Conservation (phyloP, 441 rosid species). For the Monsonia emarginata region DNA sequence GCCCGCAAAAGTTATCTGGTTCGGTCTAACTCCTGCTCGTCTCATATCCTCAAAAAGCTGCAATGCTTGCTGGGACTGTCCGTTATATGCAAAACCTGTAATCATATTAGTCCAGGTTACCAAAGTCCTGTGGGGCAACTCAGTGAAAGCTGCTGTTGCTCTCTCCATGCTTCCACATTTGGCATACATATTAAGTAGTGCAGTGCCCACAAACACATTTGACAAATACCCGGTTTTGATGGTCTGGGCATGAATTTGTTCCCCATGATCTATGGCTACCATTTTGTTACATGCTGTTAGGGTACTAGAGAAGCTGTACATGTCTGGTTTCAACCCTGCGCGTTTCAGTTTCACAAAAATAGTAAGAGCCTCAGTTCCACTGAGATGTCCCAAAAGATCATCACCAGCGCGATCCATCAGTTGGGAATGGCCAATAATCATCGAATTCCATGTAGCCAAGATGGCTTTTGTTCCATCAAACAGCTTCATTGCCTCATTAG, state of each 20-base stretch:
- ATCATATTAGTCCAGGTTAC: constrained; percentile 65
- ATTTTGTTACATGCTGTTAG: constrained; percentile 35
- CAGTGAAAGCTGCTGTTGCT: constrained; percentile 41
- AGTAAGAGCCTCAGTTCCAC: constrained; percentile 36
- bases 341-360: constrained; percentile 29
- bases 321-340: constrained; percentile 35
- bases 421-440: constrained; percentile 47
- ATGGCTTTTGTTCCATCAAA: constrained; percentile 24
- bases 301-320: constrained; percentile 39
- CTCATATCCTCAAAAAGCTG: constrained; percentile 50
- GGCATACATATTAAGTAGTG: constrained; percentile 41
- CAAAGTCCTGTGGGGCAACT: constrained; percentile 43
- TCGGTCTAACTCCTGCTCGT: constrained; percentile 37
- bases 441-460: constrained; percentile 50
- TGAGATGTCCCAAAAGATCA: constrained; percentile 25
- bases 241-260: constrained; percentile 48
- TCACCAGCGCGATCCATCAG: constrained; percentile 34
- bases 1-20: constrained; percentile 45
- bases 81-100: constrained; percentile 34
- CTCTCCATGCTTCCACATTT: constrained; percentile 43
- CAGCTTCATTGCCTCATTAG: constrained; percentile 29
- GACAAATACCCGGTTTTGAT: constrained; percentile 41
- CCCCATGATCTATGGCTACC: constrained; percentile 39
- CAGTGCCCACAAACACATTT: constrained; percentile 45
- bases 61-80: constrained; percentile 33